Evolutionary conservation across 495 filamentous ascomycete genomes (phyloP), one percentile per base, ranked within the genome.

Genomic region (Neurospora sp.): DNA sequence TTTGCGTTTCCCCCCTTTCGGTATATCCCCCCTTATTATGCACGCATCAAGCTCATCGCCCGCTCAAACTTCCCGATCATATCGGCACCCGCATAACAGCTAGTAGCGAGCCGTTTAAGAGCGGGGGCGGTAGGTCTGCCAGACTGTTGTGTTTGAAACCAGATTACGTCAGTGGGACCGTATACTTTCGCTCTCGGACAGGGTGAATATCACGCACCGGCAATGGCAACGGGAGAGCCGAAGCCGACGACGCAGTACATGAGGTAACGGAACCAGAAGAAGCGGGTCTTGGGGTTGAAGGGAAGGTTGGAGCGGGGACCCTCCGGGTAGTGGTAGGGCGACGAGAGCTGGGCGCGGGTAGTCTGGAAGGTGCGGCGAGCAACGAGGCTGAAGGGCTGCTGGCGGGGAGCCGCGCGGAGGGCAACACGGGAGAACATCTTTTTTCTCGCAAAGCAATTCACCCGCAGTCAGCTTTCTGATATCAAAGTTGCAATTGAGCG

Each of bases 321-420:
- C 87, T 98, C 96, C 74, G 94, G 92, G 86, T 99, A 99, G 88
- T 99, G 96, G 88, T 97, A 96, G 38, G 94, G 94, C 79, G 93
- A 96, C 73, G 88, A 89, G 76, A 96, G 84, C 84, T 92, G 95
- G 81, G 91, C 84, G 76, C 92, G 91, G 81, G 94, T 97, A 81
- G 93, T 90, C 83, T 93, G 91, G 89, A 99, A 96, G 84, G 92
- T 94, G 80, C 96, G 94, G 85, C 94, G 93, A 88, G 91, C 89
- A 84, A 94, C 88, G 78, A 90, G 79, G 59, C 70, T 87, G 89
- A 88, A 83, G 93, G 87, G 76, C 89, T 79, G 53, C 70, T 87
- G 84, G 82, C 87, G 85, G 81, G 89, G 89, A 75, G 85, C 82
- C 76, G 85, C 84, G 80, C 93, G 93, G 84, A 91, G 81, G 82